These are phyloP conservation scores for Flaveria robusta DNA, from an alignment of 129 eudicot species.

Conservation along the genomic window DNA sequence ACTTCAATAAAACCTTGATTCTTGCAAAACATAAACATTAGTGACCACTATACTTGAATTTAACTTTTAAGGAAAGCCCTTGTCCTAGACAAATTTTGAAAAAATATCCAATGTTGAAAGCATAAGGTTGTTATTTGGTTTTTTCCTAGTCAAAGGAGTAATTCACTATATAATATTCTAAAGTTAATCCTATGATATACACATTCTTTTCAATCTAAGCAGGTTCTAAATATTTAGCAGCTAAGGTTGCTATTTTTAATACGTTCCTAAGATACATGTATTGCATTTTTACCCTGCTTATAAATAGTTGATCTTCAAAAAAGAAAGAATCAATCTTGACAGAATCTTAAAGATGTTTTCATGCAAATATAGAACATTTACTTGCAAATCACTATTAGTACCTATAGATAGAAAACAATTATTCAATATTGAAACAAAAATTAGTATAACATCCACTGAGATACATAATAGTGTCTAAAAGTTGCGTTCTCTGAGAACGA, in stretches of 20 bases:
- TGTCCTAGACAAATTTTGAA: not conserved
- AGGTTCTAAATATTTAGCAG: not conserved
- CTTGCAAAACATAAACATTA: not conserved
- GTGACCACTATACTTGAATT: not conserved
- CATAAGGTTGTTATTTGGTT: not conserved
- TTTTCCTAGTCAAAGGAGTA: not conserved
- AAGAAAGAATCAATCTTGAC: not conserved
- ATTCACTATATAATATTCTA: not conserved
- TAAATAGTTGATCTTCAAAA: not conserved
- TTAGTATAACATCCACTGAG: not conserved
- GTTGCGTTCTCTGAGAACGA: not conserved
- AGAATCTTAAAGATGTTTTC: not conserved
- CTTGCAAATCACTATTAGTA: not conserved
- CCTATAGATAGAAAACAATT: not conserved
- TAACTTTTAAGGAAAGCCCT: not conserved
- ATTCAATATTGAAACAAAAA: not conserved
- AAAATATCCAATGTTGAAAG: not conserved
- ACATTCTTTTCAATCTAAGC: not conserved
- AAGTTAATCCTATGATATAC: not conserved
- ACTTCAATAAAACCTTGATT: not conserved
- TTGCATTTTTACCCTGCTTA: not conserved
- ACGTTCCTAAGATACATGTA: not conserved
- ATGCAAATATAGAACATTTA: not conserved
- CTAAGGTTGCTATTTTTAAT: not conserved
- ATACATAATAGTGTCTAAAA: not conserved